Evolutionary conservation across 2,329 filamentous ascomycete genomes (phyloP).

Genomic region (Paraphaeosphaeria minitans): DNA sequence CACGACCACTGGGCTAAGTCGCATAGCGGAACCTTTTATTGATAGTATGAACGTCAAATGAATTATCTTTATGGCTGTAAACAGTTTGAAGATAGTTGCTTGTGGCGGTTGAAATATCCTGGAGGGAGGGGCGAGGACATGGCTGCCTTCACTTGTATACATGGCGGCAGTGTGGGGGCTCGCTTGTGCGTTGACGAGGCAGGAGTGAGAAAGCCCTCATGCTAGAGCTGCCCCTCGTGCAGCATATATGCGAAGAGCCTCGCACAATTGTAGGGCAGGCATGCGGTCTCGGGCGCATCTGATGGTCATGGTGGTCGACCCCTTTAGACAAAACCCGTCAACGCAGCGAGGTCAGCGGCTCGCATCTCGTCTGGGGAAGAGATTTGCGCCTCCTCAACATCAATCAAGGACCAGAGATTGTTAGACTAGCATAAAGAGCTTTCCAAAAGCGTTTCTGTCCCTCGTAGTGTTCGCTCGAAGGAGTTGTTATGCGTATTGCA

Average conservation of each 20-base stretch:
- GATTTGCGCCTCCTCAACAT: too few species aligned
- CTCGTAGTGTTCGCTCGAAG: too few species aligned
- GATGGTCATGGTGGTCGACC: too few species aligned
- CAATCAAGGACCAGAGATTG: too few species aligned
- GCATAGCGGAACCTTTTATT: not conserved
- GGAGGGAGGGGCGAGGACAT: not conserved
- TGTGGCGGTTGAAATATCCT: not conserved
- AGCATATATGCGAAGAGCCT: not conserved
- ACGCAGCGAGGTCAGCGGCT: too few species aligned
- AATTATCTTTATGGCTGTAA: not conserved
- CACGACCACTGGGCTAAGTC: too few species aligned
- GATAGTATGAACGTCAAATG: not conserved
- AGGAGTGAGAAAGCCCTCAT: not conserved
- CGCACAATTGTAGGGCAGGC: not conserved
- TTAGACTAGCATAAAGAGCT: too few species aligned
- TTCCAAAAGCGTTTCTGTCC: too few species aligned
- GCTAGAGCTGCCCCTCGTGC: not conserved
- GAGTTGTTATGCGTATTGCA: too few species aligned
- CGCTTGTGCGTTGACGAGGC: not conserved
- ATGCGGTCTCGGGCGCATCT: too few species aligned
- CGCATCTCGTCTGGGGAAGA: too few species aligned
- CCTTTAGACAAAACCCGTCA: too few species aligned
- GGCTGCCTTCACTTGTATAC: slow-evolving; percentile 1
- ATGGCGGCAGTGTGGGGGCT: not conserved
- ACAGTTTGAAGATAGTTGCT: not conserved